Base-by-base conservation (phyloP, 23 red algal species). In the Gracilaria gracilis region DNA sequence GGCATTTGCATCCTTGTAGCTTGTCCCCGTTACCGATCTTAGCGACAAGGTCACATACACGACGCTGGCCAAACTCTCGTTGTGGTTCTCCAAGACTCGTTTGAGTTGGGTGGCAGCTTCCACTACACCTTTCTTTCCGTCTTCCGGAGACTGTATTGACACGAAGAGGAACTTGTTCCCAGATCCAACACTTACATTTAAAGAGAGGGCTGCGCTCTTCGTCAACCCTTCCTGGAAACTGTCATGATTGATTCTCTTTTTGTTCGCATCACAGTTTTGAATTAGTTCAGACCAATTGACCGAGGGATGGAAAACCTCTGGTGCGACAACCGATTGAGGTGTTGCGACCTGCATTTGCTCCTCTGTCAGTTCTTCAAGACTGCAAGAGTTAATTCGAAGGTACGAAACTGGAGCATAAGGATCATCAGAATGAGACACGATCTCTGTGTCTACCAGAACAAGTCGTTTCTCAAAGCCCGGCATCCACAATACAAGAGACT, bases 401-500 rank as follows among this genome's bases (percentile, higher is more conserved):
- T 92, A 92, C 42, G 64, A 92, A 21, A 92, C 89, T 0, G 89
- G 89, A 12, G 89, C 89, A 84, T 82, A 62, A 57, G 80, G 80
- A 44, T 94, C 92, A 33, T 94, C 54, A 59, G 75, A 87, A 57
- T 94, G 83, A 31, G 25, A 28, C 28, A 83, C 83, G 39, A 88
- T 72, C 31, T 82, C 51, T 23, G 47, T 57, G 35, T 76, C 54
- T n/a, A 81, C 82, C 1, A 95, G 31, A 64, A 85, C 86, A 79
- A 99, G 33, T 57, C 91, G 84, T 65, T 91, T 66, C 0, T 69
- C 25, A 57, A 99, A 95, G 31, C 81, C 74, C 17, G 97, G 94
- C 80, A 88, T 80, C 85, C 93, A 95, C 27, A 90, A 55, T 8
- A 99, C 97, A 25, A 99, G 91, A 21, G 87, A 95, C 50, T 99